Evolutionary conservation across 2,329 filamentous ascomycete genomes (phyloP), one percentile per base, ranked within the genome.

Genomic region (Colletotrichum lupini): DNA sequence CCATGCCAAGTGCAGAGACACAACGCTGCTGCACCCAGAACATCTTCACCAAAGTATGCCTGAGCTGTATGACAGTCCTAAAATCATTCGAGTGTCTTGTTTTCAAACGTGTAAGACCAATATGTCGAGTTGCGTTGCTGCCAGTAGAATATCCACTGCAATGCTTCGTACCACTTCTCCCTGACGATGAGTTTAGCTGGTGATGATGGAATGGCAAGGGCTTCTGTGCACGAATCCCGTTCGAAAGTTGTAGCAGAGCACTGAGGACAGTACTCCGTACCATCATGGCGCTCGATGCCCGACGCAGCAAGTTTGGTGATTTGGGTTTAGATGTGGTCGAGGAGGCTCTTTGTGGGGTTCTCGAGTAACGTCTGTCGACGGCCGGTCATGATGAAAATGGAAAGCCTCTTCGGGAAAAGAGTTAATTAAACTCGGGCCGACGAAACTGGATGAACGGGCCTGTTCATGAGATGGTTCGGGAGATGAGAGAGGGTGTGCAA

Each of bases 301-400:
- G 16, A 49, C 7, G 16, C 24, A 53, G 62, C 66, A 65, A 63
- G 19, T 37, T 72, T 37, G 64, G 58, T 37, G 5, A 30, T 56
- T 35, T 16, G 19, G 5, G 42, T 56, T 26, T 16, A 32, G 24
- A 11, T 55, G 69, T 42, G 65, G 59, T 62, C 35, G 53, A 72
- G 42, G 69, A 64, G 69, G 69, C 69, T 72, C 69, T 68, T 72
- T 52, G 28, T 37, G 57, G 28, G 64, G 65, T 68, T 46, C 55
- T 70, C 64, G 65, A 62, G 58, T 72, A 62, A 58, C 52, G 42
- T 42, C 26, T 58, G n/a, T 42, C 3, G 26, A 19, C 28, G 46
- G 52, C 58, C 60, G 28, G 46, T 55, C 49, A 16, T 64, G 30
- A 49, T 46, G 26, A 46, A 55, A 19, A 30, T 26, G 30, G 53